Conservation (phyloP, 2,329 filamentous ascomycete species). For the Penicillium sp. region DNA sequence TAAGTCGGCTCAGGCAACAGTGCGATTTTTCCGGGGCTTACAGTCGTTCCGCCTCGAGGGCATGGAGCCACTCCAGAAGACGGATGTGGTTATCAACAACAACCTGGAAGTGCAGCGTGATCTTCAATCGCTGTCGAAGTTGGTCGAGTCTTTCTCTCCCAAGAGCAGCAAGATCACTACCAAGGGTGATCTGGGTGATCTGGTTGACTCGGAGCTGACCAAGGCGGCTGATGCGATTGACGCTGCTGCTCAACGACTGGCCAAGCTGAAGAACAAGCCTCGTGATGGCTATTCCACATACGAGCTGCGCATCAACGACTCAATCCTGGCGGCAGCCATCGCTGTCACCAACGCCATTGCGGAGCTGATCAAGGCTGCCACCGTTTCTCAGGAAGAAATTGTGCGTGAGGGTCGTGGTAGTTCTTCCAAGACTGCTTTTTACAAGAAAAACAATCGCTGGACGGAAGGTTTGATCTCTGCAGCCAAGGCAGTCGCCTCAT, state of each 20-base stretch:
- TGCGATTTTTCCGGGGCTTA: slow-evolving; percentile 90
- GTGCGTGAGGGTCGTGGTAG: slow-evolving; percentile 86
- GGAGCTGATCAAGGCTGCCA: slow-evolving; percentile 89
- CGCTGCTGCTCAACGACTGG: slow-evolving; percentile 79
- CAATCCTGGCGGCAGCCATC: slow-evolving; percentile 85
- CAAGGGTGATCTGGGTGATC: slow-evolving; percentile 79
- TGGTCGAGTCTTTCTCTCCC: slow-evolving; percentile 85
- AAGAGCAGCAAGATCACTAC: slow-evolving; percentile 74
- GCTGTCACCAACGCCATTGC: slow-evolving; percentile 92
- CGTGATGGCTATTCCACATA: slow-evolving; percentile 92
- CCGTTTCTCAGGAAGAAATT: slow-evolving; percentile 89
- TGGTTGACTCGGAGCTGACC: slow-evolving; percentile 84
- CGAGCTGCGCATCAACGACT: slow-evolving; percentile 91
- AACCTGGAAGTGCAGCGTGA: slow-evolving; percentile 95
- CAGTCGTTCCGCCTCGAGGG: slow-evolving; percentile 91
- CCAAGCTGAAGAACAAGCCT: slow-evolving; percentile 94
- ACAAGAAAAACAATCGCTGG: slow-evolving; percentile 99
- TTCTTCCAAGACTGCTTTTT: slow-evolving; percentile 85
- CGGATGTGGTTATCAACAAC: slow-evolving; percentile 93
- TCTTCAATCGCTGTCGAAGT: slow-evolving; percentile 85
- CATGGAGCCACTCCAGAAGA: slow-evolving; percentile 85
- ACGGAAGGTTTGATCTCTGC: slow-evolving; percentile 96
- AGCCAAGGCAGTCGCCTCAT: slow-evolving; percentile 88
- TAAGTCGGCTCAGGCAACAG: slow-evolving; percentile 75
- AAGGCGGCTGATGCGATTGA: slow-evolving; percentile 95